Base-by-base conservation (phyloP, 768 basidiomycete genomes). In the Strobilomyces confusus region DNA sequence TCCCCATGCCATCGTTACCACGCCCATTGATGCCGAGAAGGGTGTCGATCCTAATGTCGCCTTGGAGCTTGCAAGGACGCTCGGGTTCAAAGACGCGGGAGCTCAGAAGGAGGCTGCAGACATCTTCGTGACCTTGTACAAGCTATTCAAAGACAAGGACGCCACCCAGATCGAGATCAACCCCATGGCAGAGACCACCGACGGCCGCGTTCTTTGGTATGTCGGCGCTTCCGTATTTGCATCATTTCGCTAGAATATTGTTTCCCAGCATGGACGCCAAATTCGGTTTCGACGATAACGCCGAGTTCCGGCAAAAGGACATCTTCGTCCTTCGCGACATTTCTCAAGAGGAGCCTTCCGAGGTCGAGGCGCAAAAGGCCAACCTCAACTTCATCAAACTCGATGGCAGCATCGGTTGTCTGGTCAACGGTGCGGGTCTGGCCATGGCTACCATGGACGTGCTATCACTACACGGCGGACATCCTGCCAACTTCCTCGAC, bases 361-460 rank as follows among this genome's bases (percentile, higher is more conserved):
- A 99, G 72, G 95, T 99, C 30, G 93, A 97, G 71, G 97, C 97
- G 20, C 94, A 95, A 73, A 90, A 95, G 70, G 90, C 89, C 57
- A 87, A 89, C 68, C 80, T 99, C 66, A 98, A 95, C 78, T 98
- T 98, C 71, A 98, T 98, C 80, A 98, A 99, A 75, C 86, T 99
- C 41, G 97, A 99, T 66, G 97, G 97, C 29, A 89, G 81, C 72
- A 86, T 99, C 55, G 97, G 97, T 26, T 99, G 97, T 75, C 77
- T 99, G 48, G 97, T 99, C 57, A 99, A 99, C 63, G 97, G 97
- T 64, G 97, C 97, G 48, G 97, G 97, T 65, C 77, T 99, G 56
- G 97, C 97, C 47, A 99, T 99, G 97, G 97, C 97, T 34, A 99
- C 97, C 51, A 98, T 99, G 97, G 97, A 99, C 65, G 95, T 98